Evolutionary conservation across 2,329 filamentous ascomycete genomes (phyloP).

Genomic region (Neonectria punicea): DNA sequence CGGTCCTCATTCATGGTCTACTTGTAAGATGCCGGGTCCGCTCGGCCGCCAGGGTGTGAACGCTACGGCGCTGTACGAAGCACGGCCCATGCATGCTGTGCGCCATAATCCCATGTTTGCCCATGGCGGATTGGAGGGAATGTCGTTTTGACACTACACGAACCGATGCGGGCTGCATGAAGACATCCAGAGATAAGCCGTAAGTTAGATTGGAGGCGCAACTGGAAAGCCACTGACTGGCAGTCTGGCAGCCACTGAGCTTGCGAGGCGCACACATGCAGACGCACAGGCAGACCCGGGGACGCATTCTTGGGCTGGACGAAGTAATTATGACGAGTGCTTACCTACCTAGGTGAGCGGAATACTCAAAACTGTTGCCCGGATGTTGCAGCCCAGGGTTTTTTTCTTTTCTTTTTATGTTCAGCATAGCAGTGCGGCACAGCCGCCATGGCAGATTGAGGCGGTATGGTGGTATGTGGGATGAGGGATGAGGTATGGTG

Average conservation of each 20-base stretch:
- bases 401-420: too few relatives aligned
- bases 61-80: not conserved
- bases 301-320: slow-evolving; percentile 6
- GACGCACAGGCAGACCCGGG: not conserved
- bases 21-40: not conserved
- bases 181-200: slow-evolving; percentile 17
- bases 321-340: slow-evolving; percentile 20
- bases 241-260: slow-evolving; percentile 1
- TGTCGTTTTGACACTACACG: slow-evolving; percentile 3
- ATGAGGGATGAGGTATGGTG: slow-evolving; percentile 2
- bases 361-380: not conserved
- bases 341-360: not conserved
- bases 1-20: too few relatives aligned
- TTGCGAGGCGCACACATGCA: slow-evolving; percentile 6
- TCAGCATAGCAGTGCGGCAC: slow-evolving; percentile 6
- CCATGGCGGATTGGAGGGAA: not conserved
- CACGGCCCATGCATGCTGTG: slow-evolving; percentile 9
- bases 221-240: slow-evolving; percentile 4
- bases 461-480: not conserved
- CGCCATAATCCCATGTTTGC: not conserved
- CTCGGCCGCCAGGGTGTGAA: slow-evolving; percentile 11
- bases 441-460: not conserved
- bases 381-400: slow-evolving; percentile 7
- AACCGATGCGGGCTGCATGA: slow-evolving; percentile 22
- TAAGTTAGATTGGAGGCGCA: slow-evolving; percentile 5